Evolutionary conservation across 768 basidiomycete genomes (phyloP).

Genomic region (Lactarius evosmus): DNA sequence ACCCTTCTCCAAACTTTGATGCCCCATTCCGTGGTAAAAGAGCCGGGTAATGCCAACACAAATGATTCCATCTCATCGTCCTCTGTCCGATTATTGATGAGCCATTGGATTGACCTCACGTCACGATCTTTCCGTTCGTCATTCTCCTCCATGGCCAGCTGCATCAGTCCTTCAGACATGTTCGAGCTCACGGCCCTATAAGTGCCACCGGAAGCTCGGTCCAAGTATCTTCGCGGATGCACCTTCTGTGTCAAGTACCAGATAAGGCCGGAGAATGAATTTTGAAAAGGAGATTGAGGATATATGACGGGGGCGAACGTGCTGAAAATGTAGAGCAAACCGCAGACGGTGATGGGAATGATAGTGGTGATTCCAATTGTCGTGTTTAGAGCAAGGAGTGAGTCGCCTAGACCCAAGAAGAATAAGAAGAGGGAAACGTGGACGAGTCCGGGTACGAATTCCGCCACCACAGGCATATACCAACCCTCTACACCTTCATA

Average conservation of each 20-base stretch:
- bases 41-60: background rate
- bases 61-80: too few species aligned
- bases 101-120: too few species aligned
- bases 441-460: background rate
- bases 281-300: background rate
- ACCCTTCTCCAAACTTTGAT: slow-evolving; percentile 5
- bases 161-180: slow-evolving; percentile 1
- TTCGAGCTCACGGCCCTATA: background rate
- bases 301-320: too few species aligned
- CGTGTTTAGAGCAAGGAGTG: too few species aligned
- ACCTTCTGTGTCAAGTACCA: slow-evolving; percentile 1
- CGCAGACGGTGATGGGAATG: background rate
- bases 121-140: background rate
- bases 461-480: slow-evolving; percentile 1
- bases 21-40: slow-evolving; percentile 1
- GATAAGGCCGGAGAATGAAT: background rate
- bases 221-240: too few species aligned
- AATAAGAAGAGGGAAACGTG: too few species aligned
- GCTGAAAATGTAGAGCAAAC: background rate
- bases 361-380: too few species aligned
- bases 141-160: slow-evolving; percentile 2
- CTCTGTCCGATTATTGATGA: too few species aligned
- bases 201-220: too few species aligned
- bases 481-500: background rate
- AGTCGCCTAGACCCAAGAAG: background rate